Conservation (phyloP, 345 rosid genomes). For the Arabidopsis arenosa region DNA sequence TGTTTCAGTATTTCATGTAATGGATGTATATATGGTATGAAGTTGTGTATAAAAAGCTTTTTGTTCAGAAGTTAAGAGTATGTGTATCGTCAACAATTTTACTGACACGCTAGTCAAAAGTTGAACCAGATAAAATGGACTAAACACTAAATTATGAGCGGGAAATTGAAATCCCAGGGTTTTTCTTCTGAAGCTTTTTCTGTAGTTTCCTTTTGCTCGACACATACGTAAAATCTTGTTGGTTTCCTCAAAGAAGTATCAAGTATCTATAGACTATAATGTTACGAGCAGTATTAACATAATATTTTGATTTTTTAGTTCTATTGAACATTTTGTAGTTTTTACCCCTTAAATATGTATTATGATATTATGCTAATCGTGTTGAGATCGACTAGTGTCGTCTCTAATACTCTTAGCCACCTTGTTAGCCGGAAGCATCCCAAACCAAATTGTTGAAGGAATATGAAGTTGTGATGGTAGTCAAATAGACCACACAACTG, state of each 20-base stretch:
- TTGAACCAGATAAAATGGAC: too few species aligned
- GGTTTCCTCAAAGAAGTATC: not conserved
- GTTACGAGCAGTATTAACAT: not conserved
- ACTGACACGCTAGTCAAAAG: too few species aligned
- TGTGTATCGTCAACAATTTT: too few species aligned
- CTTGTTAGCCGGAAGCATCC: not conserved
- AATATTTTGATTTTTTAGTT: not conserved
- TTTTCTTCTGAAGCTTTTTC: too few species aligned
- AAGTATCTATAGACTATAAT: not conserved
- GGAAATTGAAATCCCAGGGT: too few species aligned
- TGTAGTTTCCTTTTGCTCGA: not conserved
- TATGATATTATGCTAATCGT: not conserved
- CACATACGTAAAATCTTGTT: not conserved
- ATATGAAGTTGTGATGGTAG: not conserved
- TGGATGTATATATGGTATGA: conserved; percentile 32
- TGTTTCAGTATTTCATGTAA: conserved; percentile 29
- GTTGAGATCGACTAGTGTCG: not conserved
- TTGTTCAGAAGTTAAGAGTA: not conserved
- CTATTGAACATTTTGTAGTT: not conserved
- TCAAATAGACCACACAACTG: not conserved
- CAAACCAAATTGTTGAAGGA: not conserved
- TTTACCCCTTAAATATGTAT: not conserved
- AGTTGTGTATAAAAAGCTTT: conserved; percentile 29
- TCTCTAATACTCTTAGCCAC: too few species aligned
- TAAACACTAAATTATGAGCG: too few species aligned